A percentile compares a stretch with the other conserved stretches of the same genome.
phyloP scores from a whole-genome alignment of 2,329 filamentous ascomycete genomes.

The Orbilia quercus region DNA sequence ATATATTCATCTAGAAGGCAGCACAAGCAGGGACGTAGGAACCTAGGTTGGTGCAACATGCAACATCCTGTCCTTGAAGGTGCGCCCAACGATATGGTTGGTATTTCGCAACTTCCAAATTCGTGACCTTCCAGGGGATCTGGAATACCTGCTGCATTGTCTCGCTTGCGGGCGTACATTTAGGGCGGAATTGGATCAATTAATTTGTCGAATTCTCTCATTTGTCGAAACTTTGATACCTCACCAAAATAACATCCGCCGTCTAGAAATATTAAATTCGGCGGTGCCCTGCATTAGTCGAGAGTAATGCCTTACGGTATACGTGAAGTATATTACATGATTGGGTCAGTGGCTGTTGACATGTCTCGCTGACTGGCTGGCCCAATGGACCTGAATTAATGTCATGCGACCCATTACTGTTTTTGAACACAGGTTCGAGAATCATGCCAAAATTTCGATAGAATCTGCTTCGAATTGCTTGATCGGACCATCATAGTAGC shows the following conservation, averaged over 20 bases:
- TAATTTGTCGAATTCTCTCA: too few species aligned
- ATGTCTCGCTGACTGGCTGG: constrained; percentile 14
- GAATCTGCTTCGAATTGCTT: constrained; percentile 51
- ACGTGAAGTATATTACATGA: constrained; percentile 15
- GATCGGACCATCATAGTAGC: constrained; percentile 38
- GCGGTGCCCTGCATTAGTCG: constrained; percentile 22
- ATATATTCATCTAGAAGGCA: constrained; percentile 43
- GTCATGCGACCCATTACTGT: constrained; percentile 47
- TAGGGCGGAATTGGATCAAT: constrained; percentile 41
- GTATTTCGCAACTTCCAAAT: constrained; percentile 49
- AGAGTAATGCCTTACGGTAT: not conserved
- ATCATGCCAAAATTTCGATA: constrained; percentile 25
- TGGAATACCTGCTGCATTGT: constrained; percentile 48
- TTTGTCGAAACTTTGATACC: constrained; percentile 38
- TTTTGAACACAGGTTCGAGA: constrained; percentile 46
- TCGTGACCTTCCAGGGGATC: constrained; percentile 37
- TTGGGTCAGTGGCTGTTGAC: constrained; percentile 10
- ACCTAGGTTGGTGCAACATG: constrained; percentile 47
- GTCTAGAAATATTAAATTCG: not conserved
- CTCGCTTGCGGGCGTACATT: constrained; percentile 49
- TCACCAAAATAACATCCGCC: not conserved
- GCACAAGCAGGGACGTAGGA: constrained; percentile 35
- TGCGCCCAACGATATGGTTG: constrained; percentile 49
- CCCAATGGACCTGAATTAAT: not conserved
- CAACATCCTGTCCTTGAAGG: constrained; percentile 48